Conservation (phyloP, 768 basidiomycete species). For the Asterophora lycoperdoides region DNA sequence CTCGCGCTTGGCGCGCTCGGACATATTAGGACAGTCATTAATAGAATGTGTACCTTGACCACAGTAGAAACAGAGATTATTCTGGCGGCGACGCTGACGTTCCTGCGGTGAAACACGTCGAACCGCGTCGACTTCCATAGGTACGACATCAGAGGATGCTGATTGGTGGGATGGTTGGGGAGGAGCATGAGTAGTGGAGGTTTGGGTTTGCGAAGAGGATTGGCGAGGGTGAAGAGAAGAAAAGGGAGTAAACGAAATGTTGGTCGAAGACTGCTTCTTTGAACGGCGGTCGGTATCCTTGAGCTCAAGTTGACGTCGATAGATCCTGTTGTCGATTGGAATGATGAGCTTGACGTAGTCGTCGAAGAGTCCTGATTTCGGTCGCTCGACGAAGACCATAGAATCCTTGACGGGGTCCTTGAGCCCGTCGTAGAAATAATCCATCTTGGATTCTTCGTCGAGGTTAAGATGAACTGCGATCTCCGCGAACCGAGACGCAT, state of each 20-base stretch:
- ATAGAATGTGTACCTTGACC: conserved; percentile 25
- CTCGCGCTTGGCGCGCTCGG: too few species aligned
- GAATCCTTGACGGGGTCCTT: background rate
- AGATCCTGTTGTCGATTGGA: conserved; percentile 24
- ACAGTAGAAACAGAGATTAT: conserved; percentile 34
- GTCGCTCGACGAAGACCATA: background rate
- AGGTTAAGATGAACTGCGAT: background rate
- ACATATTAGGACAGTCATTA: conserved; percentile 23
- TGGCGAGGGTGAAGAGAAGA: background rate
- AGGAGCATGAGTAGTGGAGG: conserved; percentile 1
- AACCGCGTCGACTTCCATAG: conserved; percentile 30
- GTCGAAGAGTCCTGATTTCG: conserved; percentile 12
- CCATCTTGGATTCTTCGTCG: too few species aligned
- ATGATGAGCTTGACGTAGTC: conserved; percentile 18
- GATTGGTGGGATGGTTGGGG: background rate
- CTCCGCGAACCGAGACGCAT: background rate
- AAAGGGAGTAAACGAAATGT: background rate
- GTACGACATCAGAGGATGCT: conserved; percentile 15
- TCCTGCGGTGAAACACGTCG: conserved; percentile 25
- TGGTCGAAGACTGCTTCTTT: background rate
- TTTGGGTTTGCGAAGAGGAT: background rate
- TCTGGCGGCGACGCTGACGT: conserved; percentile 15
- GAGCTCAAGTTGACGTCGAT: conserved; percentile 15
- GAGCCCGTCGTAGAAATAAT: too few species aligned
- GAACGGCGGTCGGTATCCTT: background rate